These are phyloP conservation scores for Azolla pinnata DNA, from an alignment of 75 land plant genomes.

Conservation along the genomic window DNA sequence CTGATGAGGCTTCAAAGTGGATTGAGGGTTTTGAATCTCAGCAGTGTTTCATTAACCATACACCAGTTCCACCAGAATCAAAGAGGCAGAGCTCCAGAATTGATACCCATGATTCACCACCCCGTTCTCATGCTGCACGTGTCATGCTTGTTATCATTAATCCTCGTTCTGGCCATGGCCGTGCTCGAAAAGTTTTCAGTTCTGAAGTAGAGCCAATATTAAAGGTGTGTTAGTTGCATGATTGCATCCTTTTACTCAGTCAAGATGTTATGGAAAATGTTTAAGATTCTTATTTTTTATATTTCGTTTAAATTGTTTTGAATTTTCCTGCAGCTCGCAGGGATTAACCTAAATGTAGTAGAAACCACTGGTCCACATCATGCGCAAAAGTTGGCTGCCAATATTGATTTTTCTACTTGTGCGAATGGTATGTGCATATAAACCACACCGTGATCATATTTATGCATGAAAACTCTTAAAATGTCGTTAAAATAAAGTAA, in stretches of 20 bases:
- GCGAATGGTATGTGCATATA: slow-evolving; percentile 84
- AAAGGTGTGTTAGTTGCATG: slow-evolving; percentile 59
- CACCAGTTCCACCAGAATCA: slow-evolving; percentile 52
- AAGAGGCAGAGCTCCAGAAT: slow-evolving; percentile 50
- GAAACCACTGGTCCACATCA: slow-evolving; percentile 79
- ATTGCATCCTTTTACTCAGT: no score
- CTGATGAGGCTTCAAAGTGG: slow-evolving; percentile 75
- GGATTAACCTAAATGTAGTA: slow-evolving; percentile 67
- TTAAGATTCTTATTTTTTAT: no score
- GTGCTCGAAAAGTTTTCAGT: slow-evolving; percentile 77
- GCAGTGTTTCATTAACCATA: slow-evolving; percentile 56
- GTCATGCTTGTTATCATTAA: slow-evolving; percentile 74
- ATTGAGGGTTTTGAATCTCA: slow-evolving; percentile 72
- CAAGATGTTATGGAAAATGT: no score
- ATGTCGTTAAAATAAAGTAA: no score
- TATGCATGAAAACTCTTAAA: no score
- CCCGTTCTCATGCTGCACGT: slow-evolving; percentile 52
- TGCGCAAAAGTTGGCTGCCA: slow-evolving; percentile 63
- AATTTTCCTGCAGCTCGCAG: slow-evolving; percentile 64
- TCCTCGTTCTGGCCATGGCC: slow-evolving; percentile 90
- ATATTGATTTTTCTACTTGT: slow-evolving; percentile 65
- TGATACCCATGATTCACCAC: slow-evolving; percentile 31
- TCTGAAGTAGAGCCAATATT: slow-evolving; percentile 78
- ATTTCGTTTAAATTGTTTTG: no score
- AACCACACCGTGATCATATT: no score